Base-by-base conservation (phyloP, 257 asterid species). In the Thymus mandschuricus region DNA sequence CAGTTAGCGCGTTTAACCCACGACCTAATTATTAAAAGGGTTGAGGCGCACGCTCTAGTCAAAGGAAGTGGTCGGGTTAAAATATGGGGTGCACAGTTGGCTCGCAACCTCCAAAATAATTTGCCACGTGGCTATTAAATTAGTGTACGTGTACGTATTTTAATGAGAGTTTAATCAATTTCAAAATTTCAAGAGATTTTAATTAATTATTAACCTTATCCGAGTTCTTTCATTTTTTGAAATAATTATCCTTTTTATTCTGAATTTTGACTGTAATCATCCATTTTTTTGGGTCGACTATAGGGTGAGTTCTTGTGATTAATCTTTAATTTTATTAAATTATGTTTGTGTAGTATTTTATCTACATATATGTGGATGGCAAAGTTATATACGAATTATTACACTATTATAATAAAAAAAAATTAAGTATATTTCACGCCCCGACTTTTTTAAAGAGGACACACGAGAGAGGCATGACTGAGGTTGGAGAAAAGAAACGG, bases 11-110 rank as follows among this genome's bases (percentile, higher is more conserved):
- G 73, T 76, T 63, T 1, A n/a, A n/a, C n/a, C n/a, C n/a, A n/a
- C n/a, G n/a, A n/a, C n/a, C n/a, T n/a, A n/a, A n/a, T n/a, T n/a
- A n/a, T n/a, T n/a, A n/a, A n/a, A n/a, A n/a, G n/a, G n/a, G n/a
- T 27, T 15, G 64, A 10, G 56, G 0, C 41, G 1, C 73, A 74
- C 78, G 68, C 54, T 43, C 73, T 74, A 65, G 48, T 64, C 60
- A 45, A 9, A 40, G 6, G 15, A 49, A 60, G 65, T 34, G 48
- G 29, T 69, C 7, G 28, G 50, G 30, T 28, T 28, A 2, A 43
- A 30, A 38, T 4, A 31, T 21, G 15, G n/a, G 71, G 60, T 69
- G 68, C 63, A 6, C 13, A 28, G 3, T 69, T 55, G 75, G 71
- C 75, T 75, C 49, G 44, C 41, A 60, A 28, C 21, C 10, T 48